phyloP scores from a whole-genome alignment of 2,329 filamentous ascomycete genomes.

The Trematosphaeria pertusa region DNA sequence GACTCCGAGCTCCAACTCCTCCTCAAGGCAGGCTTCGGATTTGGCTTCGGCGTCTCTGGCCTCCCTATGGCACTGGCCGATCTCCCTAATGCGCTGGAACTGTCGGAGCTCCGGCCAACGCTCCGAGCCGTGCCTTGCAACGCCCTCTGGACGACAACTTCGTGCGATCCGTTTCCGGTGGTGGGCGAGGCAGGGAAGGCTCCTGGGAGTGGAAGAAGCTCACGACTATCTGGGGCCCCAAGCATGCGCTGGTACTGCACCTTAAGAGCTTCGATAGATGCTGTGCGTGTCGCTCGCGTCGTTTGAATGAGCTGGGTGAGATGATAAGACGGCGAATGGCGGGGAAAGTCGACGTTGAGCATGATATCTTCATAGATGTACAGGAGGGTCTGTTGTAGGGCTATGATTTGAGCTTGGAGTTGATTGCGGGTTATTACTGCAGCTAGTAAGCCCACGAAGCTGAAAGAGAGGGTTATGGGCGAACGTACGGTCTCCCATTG shows the following conservation, averaged over 20 bases:
- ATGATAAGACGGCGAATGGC: conserved; percentile 35
- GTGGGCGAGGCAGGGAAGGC: conserved; percentile 20
- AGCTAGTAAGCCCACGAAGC: conserved; percentile 9
- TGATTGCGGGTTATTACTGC: conserved; percentile 37
- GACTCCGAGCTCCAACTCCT: conserved; percentile 7
- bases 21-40: neutral
- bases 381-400: conserved; percentile 37
- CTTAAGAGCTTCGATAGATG: conserved; percentile 36
- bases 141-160: neutral
- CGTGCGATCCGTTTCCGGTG: neutral
- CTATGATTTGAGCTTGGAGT: conserved; percentile 42
- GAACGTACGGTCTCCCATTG: conserved; percentile 38
- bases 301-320: conserved; percentile 36
- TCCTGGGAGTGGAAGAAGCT: conserved; percentile 23
- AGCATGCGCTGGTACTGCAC: conserved; percentile 40
- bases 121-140: neutral
- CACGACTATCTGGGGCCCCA: conserved; percentile 8
- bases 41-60: neutral
- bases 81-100: neutral
- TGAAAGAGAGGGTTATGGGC: neutral
- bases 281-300: conserved; percentile 32
- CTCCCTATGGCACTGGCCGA: neutral
- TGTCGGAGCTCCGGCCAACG: neutral
- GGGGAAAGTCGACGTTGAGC: conserved; percentile 27
- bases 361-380: conserved; percentile 37